phyloP scores from a whole-genome alignment of 148 eudicot genomes.

The Polygonum maritimum region DNA sequence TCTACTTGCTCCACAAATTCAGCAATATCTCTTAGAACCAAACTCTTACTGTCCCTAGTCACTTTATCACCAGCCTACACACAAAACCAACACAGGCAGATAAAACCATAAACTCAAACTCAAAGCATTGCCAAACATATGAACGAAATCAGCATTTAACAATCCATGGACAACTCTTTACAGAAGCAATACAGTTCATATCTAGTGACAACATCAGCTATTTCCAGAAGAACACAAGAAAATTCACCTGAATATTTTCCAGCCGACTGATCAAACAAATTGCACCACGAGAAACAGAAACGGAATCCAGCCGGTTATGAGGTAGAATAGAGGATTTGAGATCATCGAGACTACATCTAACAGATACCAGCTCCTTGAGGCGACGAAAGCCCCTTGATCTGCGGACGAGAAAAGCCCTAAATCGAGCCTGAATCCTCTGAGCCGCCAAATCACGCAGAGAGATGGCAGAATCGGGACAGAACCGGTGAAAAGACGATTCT shows the following conservation, averaged over 20 bases:
- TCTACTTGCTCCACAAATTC: slow-evolving; percentile 50
- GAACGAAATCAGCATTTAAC: not conserved
- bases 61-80: slow-evolving; percentile 64
- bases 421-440: slow-evolving; percentile 67
- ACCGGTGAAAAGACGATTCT: slow-evolving; percentile 49
- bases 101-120: too few species aligned
- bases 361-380: slow-evolving; percentile 48
- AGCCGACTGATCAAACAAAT: slow-evolving; percentile 42
- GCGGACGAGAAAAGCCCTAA: slow-evolving; percentile 56
- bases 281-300: slow-evolving; percentile 33
- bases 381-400: slow-evolving; percentile 63
- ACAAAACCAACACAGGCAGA: too few species aligned
- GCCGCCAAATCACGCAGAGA: slow-evolving; percentile 68
- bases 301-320: slow-evolving; percentile 29
- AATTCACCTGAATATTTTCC: slow-evolving; percentile 53
- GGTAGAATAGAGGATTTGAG: slow-evolving; percentile 33
- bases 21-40: slow-evolving; percentile 43
- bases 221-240: not conserved
- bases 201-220: not conserved
- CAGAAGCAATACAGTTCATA: not conserved
- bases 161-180: not conserved
- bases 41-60: slow-evolving; percentile 69
- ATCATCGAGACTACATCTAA: slow-evolving; percentile 40
- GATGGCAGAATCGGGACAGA: slow-evolving; percentile 11
- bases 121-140: not conserved